phyloP scores from a whole-genome alignment of 2,329 filamentous ascomycete genomes.

The Ceratocystis cubensis region DNA sequence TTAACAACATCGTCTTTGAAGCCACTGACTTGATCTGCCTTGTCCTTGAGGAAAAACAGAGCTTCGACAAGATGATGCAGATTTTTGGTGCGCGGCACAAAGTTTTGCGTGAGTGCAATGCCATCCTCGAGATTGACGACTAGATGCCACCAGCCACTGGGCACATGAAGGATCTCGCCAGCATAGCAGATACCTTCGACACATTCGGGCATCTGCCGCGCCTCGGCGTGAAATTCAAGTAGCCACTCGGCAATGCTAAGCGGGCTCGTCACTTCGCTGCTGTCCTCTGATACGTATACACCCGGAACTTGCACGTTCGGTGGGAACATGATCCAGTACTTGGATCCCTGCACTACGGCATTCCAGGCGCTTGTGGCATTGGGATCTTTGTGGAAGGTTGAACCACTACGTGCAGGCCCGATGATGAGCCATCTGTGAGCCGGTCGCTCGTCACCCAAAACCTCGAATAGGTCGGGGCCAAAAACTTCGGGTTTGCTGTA shows the following conservation, averaged over 20 bases:
- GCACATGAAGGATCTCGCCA: slow-evolving; percentile 84
- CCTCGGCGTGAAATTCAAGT: slow-evolving; percentile 74
- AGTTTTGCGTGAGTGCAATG: slow-evolving; percentile 90
- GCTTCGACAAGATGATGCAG: slow-evolving; percentile 55
- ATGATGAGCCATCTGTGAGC: slow-evolving; percentile 89
- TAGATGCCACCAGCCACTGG: slow-evolving; percentile 92
- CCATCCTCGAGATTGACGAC: slow-evolving; percentile 78
- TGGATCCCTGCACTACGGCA: slow-evolving; percentile 74
- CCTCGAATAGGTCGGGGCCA: slow-evolving; percentile 70
- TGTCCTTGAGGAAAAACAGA: slow-evolving; percentile 67
- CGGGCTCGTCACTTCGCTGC: slow-evolving; percentile 85
- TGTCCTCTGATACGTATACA: slow-evolving; percentile 78
- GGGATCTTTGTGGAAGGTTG: slow-evolving; percentile 83
- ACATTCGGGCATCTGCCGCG: slow-evolving; percentile 62
- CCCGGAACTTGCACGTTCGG: slow-evolving; percentile 67
- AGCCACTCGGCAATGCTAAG: slow-evolving; percentile 96
- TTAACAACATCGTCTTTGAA: slow-evolving; percentile 61
- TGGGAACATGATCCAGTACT: slow-evolving; percentile 99
- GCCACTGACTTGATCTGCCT: slow-evolving; percentile 74
- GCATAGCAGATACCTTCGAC: slow-evolving; percentile 71
- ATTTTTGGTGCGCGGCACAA: slow-evolving; percentile 55
- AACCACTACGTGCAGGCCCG: slow-evolving; percentile 74
- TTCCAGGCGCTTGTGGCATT: slow-evolving; percentile 80
- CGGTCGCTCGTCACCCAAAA: slow-evolving; percentile 65
- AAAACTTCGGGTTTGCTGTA: slow-evolving; percentile 82